Evolutionary conservation across 2,329 filamentous ascomycete species (phyloP), one percentile per base, ranked within the genome.

Genomic region (Hysterium pulicare): DNA sequence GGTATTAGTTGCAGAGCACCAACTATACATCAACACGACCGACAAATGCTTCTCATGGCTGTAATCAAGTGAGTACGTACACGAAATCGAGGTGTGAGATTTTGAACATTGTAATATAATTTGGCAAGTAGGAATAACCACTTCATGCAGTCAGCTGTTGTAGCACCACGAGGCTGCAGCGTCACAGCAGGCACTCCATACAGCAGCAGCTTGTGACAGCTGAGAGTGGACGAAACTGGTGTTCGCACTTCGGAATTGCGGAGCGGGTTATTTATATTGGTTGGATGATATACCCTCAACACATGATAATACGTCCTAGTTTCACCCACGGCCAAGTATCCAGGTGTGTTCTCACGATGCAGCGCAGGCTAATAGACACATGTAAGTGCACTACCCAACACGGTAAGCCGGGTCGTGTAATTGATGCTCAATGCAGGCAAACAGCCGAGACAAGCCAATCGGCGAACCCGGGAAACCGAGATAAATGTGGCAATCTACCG

Each of bases 381-480:
- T 28, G 24, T 28, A 23, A 23, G 13, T 4, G 21, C 10, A 5
- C 4, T 21, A 37, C 6, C 19, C 17, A 23, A 37, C 3, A 17
- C 17, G 34, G 34, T 37, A 37, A 37, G 34, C 34, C 34, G 34
- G 20, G n/a, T 9, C 31, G 3, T 24, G 15, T 37, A 24, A 13
- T 28, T n/a, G 34, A 37, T 22, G 15, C 34, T 37, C 17, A 21
- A 37, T 11, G 16, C 20, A 22, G 20, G 20, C 7, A 19, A 37
- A n/a, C 16, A 33, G 16, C 34, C 34, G 34, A 37, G n/a, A 3
- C 8, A 15, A 15, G 34, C 34, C 17, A 37, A 37, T 37, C 34
- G 31, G 34, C 34, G 34, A 37, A 37, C 24, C 34, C 17, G 17
- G 34, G 34, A 21, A 37, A 37, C 34, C 34, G 34, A 37, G 24